A percentile compares a stretch with the other conserved stretches of the same genome.
These are phyloP conservation scores for Apiospora aurea DNA, from an alignment of 2,329 filamentous ascomycete genomes.

Conservation along the genomic window DNA sequence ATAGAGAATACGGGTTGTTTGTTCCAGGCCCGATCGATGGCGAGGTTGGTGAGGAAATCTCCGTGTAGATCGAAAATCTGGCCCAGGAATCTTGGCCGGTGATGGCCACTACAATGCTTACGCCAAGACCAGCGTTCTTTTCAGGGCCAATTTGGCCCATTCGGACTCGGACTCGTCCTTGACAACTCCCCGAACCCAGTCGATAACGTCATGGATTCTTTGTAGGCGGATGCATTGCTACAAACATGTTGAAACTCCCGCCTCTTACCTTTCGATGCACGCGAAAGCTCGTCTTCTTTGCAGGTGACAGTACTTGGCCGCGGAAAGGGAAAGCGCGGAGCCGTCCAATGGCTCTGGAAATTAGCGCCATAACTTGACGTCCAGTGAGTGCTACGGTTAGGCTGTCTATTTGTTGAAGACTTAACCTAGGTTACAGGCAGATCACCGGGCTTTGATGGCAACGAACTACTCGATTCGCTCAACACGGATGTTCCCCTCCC, in stretches of 20 bases:
- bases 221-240: neutral
- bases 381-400: too few species aligned
- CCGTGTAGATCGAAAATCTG: neutral
- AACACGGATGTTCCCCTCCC: neutral
- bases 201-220: conserved; percentile 3
- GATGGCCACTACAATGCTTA: neutral
- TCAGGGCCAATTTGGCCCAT: neutral
- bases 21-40: neutral
- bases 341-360: neutral
- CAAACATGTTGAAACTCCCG: neutral
- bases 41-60: neutral
- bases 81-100: neutral
- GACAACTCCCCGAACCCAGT: conserved; percentile 19
- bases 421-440: too few species aligned
- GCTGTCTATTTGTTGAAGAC: too few species aligned
- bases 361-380: neutral
- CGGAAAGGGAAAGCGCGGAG: neutral
- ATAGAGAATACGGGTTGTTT: neutral
- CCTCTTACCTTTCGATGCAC: neutral
- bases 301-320: neutral
- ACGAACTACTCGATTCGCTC: neutral
- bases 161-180: neutral
- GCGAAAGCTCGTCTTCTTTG: neutral
- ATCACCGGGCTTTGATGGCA: too few species aligned
- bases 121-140: neutral